Base-by-base conservation (phyloP, 257 asterid species). In the Nemophila menziesii region DNA sequence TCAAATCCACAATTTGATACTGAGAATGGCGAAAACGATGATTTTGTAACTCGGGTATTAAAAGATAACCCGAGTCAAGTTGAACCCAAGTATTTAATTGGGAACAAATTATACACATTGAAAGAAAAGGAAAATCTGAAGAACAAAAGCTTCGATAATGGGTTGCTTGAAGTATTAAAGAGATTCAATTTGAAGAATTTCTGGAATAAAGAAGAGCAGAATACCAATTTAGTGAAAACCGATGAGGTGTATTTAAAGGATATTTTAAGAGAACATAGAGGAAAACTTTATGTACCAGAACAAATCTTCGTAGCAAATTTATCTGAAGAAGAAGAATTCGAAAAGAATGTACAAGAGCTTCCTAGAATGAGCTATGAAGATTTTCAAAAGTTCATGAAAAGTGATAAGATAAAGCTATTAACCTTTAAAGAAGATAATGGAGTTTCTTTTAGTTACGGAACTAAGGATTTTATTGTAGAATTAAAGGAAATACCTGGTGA, bases 251-350 rank as follows among this genome's bases (percentile, higher is more conserved):
- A 68, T 64, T 66, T 90, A 86, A 85, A 77, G 69, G 96, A 90
- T 55, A 66, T 90, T 29, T 70, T 90, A 63, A 78, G 94, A 86
- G 92, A 85, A 75, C 58, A 90, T 60, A 90, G 58, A 54, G 98
- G 98, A 65, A 80, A 79, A 60, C 80, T 90, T 22, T 90, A 81
- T 69, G 98, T 90, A 9, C 98, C 98, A 4, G 96, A 90, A 66
- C 93, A 85, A 52, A 70, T 77, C 22, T 90, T 90, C 29, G 77
- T 75, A 59, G 59, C 72, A 17, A 75, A 23, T 69, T 61, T 90
- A 33, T 76, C 96, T 0, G 96, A 90, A 57, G 98, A 85, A 49
- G 93, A 81, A 58, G 82, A 77, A 61, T 90, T 90, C 16, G 76
- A 85, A 42, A 74, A 65, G 71, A 68, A 55, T 50, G 74, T 81